These are phyloP conservation scores for Phyllosticta citrichinensis DNA, from an alignment of 2,329 filamentous ascomycete genomes.

Conservation along the genomic window DNA sequence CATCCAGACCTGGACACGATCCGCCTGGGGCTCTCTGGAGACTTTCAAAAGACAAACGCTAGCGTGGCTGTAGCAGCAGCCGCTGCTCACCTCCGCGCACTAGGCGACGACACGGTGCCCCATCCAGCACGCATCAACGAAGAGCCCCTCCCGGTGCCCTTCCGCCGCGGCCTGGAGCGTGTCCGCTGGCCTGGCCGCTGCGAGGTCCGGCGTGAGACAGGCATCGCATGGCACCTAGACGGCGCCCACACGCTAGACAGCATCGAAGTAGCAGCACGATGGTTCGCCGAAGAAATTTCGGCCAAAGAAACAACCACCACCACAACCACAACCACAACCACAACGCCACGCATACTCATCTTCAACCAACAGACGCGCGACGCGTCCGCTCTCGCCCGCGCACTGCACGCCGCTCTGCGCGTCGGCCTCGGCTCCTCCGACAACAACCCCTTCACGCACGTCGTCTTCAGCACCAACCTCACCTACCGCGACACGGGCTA, in stretches of 20 bases:
- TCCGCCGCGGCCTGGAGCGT: slow-evolving; percentile 54
- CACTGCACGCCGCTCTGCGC: slow-evolving; percentile 49
- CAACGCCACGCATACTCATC: slow-evolving; percentile 51
- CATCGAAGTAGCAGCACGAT: slow-evolving; percentile 62
- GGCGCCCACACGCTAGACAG: slow-evolving; percentile 84
- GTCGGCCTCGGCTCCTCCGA: slow-evolving; percentile 22
- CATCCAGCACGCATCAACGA: slow-evolving; percentile 23
- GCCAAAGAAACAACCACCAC: slow-evolving; percentile 22
- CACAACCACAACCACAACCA: slow-evolving; percentile 13
- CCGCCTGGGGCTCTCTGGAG: slow-evolving; percentile 49
- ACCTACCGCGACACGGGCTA: slow-evolving; percentile 53
- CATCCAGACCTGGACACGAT: slow-evolving; percentile 40
- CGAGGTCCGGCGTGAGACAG: slow-evolving; percentile 49
- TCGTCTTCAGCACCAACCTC: slow-evolving; percentile 72
- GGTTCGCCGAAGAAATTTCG: slow-evolving; percentile 51
- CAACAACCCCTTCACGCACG: slow-evolving; percentile 53
- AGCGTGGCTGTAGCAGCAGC: slow-evolving; percentile 51
- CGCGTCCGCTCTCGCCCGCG: slow-evolving; percentile 53
- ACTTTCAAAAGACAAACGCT: slow-evolving; percentile 55
- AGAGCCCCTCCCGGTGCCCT: slow-evolving; percentile 46
- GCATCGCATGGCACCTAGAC: slow-evolving; percentile 69
- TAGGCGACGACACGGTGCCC: slow-evolving; percentile 34
- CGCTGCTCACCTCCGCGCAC: slow-evolving; percentile 43
- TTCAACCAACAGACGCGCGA: slow-evolving; percentile 93
- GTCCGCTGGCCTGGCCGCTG: slow-evolving; percentile 68